These are phyloP conservation scores for Balamuthia mandrillaris DNA, from an alignment of 208 protist genomes.

Conservation along the genomic window DNA sequence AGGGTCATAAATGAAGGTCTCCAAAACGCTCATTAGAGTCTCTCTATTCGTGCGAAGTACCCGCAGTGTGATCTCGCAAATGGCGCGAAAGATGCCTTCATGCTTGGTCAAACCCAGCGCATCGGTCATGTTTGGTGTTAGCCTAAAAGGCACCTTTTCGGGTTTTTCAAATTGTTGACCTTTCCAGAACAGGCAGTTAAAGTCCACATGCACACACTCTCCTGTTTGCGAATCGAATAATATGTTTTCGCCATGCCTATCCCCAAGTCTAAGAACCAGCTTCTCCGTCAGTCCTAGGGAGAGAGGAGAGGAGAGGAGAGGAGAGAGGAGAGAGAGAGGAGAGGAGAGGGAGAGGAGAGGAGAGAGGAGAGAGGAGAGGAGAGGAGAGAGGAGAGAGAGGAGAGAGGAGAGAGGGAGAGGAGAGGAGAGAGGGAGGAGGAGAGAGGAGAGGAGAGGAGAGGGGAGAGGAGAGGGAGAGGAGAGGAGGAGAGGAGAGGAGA, in stretches of 20 bases:
- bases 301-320: no score
- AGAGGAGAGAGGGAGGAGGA: no score
- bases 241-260: slow-evolving; percentile 83
- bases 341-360: no score
- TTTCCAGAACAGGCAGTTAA: slow-evolving; percentile 73
- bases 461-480: not conserved
- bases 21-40: slow-evolving; percentile 58
- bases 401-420: no score
- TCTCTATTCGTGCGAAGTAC: slow-evolving; percentile 47
- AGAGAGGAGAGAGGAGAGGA: no score
- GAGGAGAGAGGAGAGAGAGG: no score
- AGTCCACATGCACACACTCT: slow-evolving; percentile 78
- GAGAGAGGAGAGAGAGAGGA: no score
- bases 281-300: not conserved
- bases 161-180: slow-evolving; percentile 55
- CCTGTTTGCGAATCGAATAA: slow-evolving; percentile 72
- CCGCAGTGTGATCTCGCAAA: slow-evolving; percentile 54
- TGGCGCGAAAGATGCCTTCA: slow-evolving; percentile 59
- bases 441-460: no score
- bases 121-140: slow-evolving; percentile 74
- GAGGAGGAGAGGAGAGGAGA: not conserved
- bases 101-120: slow-evolving; percentile 59
- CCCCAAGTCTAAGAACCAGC: slow-evolving; percentile 72
- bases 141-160: slow-evolving; percentile 71
- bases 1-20: slow-evolving; percentile 70